Evolutionary conservation across 495 filamentous ascomycete genomes (phyloP), one percentile per base, ranked within the genome.

Genomic region (Baudoinia panamericana): DNA sequence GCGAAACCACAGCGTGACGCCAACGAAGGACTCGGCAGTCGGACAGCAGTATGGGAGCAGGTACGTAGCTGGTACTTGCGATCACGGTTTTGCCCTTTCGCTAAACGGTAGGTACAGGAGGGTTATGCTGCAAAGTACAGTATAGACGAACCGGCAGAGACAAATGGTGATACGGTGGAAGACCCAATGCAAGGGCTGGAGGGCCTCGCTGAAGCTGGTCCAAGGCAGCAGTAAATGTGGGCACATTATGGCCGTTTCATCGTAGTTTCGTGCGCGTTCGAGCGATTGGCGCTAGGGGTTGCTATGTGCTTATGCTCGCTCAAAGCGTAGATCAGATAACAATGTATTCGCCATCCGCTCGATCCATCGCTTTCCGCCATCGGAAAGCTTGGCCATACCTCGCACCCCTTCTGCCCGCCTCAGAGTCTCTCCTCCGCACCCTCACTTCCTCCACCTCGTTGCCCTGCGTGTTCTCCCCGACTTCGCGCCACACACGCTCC

Each of bases 1-100:
- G 90, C 92, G 20, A 99, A 94, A 62, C 76, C 86, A 19, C 85
- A 87, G 46, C 94, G 93, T 69, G 84, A 88, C 36, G 71, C 70
- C 34, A 82, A 80, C 38, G 82, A 88, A 53, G 82, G 85, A 11
- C 56, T 99, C 9, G 87, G 88, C 22, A 84, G 80, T 63, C 92
- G 84, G 65, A 93, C 80, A n/a, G 92, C 90, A 7, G 71, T 99
- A 43, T 99, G 90, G 90, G 84, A 95, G 61, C 90, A 95, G 78
- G 88, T 94, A 65, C 32, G 75, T 27, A 30, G 29, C 39, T 35
- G 24, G 8, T 27, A 21, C 33, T 38, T 30, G 5, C n/a, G 2
- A 35, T 29, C 32, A 36, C 0, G 17, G 18, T n/a, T 16, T 10
- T 36, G 29, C 4, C 25, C 11, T 22, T 24, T 35, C 57, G 45